These are phyloP conservation scores for Naganishia randhawae DNA, from an alignment of 768 basidiomycete species.

Conservation along the genomic window DNA sequence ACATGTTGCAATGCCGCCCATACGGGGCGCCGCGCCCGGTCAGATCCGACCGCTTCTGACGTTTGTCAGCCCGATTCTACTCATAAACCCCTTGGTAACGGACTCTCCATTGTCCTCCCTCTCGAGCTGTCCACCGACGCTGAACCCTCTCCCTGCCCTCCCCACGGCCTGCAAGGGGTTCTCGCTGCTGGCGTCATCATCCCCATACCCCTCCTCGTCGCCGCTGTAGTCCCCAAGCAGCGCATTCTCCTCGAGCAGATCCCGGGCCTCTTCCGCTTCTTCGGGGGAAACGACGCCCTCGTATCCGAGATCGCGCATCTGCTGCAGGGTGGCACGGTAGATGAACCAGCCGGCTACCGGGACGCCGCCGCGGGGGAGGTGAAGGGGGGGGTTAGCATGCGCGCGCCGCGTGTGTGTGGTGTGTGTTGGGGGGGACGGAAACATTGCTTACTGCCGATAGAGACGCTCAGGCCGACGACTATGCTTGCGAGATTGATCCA, in stretches of 20 bases:
- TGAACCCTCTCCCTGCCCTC: neutral
- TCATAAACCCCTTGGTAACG: conserved; percentile 9
- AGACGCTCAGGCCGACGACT: conserved; percentile 33
- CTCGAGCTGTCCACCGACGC: neutral
- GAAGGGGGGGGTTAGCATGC: neutral
- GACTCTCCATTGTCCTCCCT: neutral
- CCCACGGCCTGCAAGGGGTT: neutral
- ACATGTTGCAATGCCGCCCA: too few species aligned
- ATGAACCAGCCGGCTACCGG: conserved; percentile 41
- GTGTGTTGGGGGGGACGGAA: neutral
- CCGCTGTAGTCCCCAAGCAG: conserved; percentile 39
- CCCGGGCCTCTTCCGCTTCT: conserved; percentile 40
- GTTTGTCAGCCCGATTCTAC: neutral
- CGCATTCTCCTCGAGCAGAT: conserved; percentile 40
- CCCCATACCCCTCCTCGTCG: conserved; percentile 1
- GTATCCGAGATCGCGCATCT: conserved; percentile 42
- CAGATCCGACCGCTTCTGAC: neutral
- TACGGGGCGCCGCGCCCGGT: neutral
- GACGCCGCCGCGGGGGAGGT: neutral
- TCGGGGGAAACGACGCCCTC: conserved; percentile 21
- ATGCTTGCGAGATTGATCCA: conserved; percentile 49
- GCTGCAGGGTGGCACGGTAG: conserved; percentile 44
- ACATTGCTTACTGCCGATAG: conserved; percentile 22
- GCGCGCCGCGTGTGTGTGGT: neutral
- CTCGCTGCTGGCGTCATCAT: neutral